phyloP scores from a whole-genome alignment of 2,329 filamentous ascomycete genomes.

The Pseudonectria foliicola region DNA sequence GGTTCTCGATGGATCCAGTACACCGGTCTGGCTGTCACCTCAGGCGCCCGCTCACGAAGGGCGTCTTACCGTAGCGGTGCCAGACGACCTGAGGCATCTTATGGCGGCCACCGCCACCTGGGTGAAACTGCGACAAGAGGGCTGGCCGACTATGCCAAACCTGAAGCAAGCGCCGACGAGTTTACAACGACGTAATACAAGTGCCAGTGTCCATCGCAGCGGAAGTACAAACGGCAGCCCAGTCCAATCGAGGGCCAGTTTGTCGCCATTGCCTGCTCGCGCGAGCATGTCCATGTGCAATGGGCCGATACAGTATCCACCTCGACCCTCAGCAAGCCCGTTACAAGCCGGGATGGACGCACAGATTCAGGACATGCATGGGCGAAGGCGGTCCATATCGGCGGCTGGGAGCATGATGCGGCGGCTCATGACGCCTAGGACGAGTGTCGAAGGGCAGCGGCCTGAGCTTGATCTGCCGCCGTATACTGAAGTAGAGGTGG shows the following conservation, averaged over 20 bases:
- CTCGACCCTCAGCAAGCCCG: constrained; percentile 13
- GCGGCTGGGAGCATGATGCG: constrained; percentile 17
- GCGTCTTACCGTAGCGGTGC: constrained; percentile 23
- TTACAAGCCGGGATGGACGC: constrained; percentile 11
- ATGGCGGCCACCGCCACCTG: constrained; percentile 34
- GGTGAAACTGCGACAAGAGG: constrained; percentile 30
- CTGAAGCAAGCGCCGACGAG: constrained; percentile 21
- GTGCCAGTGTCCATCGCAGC: neutral
- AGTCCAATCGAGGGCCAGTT: constrained; percentile 13
- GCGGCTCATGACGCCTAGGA: constrained; percentile 17
- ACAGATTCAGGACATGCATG: constrained; percentile 12
- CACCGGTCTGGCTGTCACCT: constrained; percentile 14
- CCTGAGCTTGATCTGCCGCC: constrained; percentile 10
- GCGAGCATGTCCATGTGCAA: constrained; percentile 10
- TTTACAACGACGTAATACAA: constrained; percentile 18
- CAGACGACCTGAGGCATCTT: constrained; percentile 27
- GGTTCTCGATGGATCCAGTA: constrained; percentile 15
- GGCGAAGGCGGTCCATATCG: constrained; percentile 19
- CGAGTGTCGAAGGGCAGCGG: constrained; percentile 18
- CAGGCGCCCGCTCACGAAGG: constrained; percentile 19
- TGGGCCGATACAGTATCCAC: constrained; percentile 6
- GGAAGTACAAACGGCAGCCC: constrained; percentile 6
- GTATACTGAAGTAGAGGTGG: constrained; percentile 8
- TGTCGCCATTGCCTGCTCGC: constrained; percentile 11
- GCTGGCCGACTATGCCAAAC: constrained; percentile 27